phyloP scores from a whole-genome alignment of 2,329 filamentous ascomycete genomes.

The Blumeriella jaapii region DNA sequence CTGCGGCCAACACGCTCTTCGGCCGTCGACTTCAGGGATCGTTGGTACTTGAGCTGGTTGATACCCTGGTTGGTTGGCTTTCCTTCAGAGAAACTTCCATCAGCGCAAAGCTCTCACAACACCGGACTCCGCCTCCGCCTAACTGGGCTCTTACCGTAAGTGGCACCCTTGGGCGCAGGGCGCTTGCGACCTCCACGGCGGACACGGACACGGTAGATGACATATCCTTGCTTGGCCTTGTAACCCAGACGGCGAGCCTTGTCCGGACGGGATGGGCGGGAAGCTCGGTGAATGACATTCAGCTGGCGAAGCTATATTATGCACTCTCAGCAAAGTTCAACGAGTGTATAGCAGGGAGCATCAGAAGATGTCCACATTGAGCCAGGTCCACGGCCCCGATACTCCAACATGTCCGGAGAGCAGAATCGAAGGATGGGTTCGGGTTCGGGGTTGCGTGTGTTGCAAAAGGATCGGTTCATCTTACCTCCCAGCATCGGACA shows the following conservation, averaged over 20 bases:
- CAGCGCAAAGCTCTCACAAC: too few species aligned
- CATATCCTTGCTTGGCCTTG: slow-evolving; percentile 99
- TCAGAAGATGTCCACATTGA: slow-evolving; percentile 25
- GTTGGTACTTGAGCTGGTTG: slow-evolving; percentile 99
- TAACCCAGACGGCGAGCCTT: slow-evolving; percentile 99
- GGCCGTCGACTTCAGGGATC: slow-evolving; percentile 91
- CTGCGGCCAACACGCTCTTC: slow-evolving; percentile 99
- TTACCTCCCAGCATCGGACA: slow-evolving; percentile 99
- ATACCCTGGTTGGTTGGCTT: slow-evolving; percentile 99
- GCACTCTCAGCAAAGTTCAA: slow-evolving; percentile 99
- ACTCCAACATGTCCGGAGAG: slow-evolving; percentile 23
- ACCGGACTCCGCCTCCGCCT: background rate
- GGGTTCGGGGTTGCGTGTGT: slow-evolving; percentile 17
- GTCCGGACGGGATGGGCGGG: slow-evolving; percentile 94
- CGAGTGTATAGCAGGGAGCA: slow-evolving; percentile 82
- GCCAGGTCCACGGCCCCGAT: slow-evolving; percentile 21
- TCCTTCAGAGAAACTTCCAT: slow-evolving; percentile 44
- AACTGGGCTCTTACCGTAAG: slow-evolving; percentile 62
- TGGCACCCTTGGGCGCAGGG: slow-evolving; percentile 94
- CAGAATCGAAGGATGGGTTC: slow-evolving; percentile 26
- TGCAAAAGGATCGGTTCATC: slow-evolving; percentile 35
- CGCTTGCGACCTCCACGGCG: slow-evolving; percentile 98
- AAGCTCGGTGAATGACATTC: slow-evolving; percentile 99
- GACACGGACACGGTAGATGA: slow-evolving; percentile 98
- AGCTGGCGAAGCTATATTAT: slow-evolving; percentile 99